Conservation (phyloP, 352 stramenopile genomes). For the Phytopythium aichiense region DNA sequence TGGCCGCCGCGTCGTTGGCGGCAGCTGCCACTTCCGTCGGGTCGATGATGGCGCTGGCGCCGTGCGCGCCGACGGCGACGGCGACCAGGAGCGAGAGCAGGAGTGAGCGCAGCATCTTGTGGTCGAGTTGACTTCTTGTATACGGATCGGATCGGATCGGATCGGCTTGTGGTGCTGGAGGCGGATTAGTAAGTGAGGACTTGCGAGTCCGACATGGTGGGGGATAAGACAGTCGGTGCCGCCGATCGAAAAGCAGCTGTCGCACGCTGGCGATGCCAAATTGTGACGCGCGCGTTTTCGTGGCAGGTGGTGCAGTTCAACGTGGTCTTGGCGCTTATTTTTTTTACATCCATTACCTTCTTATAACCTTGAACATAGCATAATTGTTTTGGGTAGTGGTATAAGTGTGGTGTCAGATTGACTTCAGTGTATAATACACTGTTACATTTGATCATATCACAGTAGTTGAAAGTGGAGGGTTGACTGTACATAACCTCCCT, state of each 20-base stretch:
- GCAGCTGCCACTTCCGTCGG: conserved; percentile 14
- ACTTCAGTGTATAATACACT: too few species aligned
- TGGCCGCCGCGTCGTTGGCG: conserved; percentile 17
- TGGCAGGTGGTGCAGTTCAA: conserved; percentile 2
- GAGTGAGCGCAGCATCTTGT: conserved; percentile 20
- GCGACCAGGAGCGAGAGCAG: conserved; percentile 20
- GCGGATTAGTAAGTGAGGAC: background rate
- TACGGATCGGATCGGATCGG: too few species aligned
- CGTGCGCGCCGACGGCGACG: conserved; percentile 11
- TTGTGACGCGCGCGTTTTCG: background rate
- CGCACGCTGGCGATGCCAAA: background rate
- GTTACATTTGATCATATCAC: too few species aligned
- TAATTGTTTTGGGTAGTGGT: too few species aligned
- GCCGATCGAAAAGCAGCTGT: background rate
- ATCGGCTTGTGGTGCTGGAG: background rate
- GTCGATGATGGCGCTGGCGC: conserved; percentile 18
- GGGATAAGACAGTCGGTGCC: conserved; percentile 2
- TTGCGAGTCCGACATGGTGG: background rate
- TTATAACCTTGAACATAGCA: too few species aligned
- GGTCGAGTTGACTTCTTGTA: background rate
- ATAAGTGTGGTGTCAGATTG: too few species aligned
- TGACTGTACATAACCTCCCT: background rate
- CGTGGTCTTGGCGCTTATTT: background rate
- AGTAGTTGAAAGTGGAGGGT: too few species aligned
- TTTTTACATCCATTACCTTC: too few species aligned